phyloP scores from a whole-genome alignment of 306 rosid species.

The Boehmeria nivea region DNA sequence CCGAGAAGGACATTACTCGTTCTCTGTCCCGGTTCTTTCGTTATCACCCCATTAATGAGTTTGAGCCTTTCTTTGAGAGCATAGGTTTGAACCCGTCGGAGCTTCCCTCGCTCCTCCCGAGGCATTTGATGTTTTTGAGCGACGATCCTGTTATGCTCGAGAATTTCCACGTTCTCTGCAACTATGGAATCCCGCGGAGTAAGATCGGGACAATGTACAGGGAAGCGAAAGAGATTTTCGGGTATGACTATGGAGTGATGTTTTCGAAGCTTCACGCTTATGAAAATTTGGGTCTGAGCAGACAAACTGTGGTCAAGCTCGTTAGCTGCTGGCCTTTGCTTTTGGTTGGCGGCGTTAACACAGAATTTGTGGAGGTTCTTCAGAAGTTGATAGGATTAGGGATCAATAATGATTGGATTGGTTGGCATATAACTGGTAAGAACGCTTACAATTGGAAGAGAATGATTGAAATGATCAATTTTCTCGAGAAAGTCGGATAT shows the following conservation, averaged over 20 bases:
- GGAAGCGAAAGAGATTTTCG: slow-evolving; percentile 60
- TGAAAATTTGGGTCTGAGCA: slow-evolving; percentile 63
- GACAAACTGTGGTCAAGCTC: slow-evolving; percentile 41
- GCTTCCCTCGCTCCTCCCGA: slow-evolving; percentile 41
- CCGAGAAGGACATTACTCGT: slow-evolving; percentile 31
- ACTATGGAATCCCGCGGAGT: slow-evolving; percentile 57
- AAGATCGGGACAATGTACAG: slow-evolving; percentile 55
- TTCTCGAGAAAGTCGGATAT: slow-evolving; percentile 51
- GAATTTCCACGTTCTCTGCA: slow-evolving; percentile 43
- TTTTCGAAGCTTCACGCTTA: slow-evolving; percentile 39
- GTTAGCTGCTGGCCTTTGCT: slow-evolving; percentile 61
- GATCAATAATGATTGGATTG: slow-evolving; percentile 54
- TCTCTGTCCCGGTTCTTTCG: slow-evolving; percentile 41
- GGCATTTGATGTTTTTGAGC: slow-evolving; percentile 36
- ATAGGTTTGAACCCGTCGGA: slow-evolving; percentile 53
- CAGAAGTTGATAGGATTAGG: slow-evolving; percentile 44
- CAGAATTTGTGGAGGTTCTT: slow-evolving; percentile 42
- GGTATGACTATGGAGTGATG: slow-evolving; percentile 38
- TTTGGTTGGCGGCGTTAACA: slow-evolving; percentile 42
- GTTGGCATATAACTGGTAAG: slow-evolving; percentile 33
- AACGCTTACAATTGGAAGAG: slow-evolving; percentile 49
- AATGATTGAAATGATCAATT: slow-evolving; percentile 49
- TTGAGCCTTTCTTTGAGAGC: slow-evolving; percentile 78
- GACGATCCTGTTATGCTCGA: slow-evolving; percentile 54
- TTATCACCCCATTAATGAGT: slow-evolving; percentile 65